phyloP scores from a whole-genome alignment of 495 filamentous ascomycete genomes.

The Annulohypoxylon moriforme region DNA sequence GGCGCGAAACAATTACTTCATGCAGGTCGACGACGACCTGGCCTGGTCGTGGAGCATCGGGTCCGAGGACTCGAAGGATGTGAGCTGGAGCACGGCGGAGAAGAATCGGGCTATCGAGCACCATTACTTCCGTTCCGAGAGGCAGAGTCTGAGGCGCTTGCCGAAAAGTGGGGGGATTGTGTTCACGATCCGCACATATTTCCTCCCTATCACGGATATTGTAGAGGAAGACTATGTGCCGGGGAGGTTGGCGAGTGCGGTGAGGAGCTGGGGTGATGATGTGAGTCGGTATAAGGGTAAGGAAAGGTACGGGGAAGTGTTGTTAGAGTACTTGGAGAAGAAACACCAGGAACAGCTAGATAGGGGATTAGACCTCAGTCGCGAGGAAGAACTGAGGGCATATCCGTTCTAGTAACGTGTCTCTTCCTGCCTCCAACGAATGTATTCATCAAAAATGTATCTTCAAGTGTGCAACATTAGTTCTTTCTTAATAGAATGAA shows the following conservation, averaged over 20 bases:
- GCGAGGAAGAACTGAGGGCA: constrained; percentile 67
- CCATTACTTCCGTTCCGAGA: constrained; percentile 83
- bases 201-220: constrained; percentile 74
- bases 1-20: constrained; percentile 74
- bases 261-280: constrained; percentile 89
- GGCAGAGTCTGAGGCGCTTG: constrained; percentile 79
- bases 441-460: not conserved
- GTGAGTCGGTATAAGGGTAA: constrained; percentile 86
- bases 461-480: not conserved
- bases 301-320: constrained; percentile 79
- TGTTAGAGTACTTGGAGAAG: constrained; percentile 84
- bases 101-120: constrained; percentile 79
- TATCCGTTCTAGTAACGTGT: constrained; percentile 38
- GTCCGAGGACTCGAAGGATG: constrained; percentile 69
- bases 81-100: constrained; percentile 80
- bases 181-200: constrained; percentile 85
- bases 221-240: constrained; percentile 76
- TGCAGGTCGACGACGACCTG: constrained; percentile 79
- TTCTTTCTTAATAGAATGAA: no score
- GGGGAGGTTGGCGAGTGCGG: constrained; percentile 74
- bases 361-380: constrained; percentile 69
- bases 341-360: constrained; percentile 82
- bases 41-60: constrained; percentile 82
- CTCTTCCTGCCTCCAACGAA: not conserved
- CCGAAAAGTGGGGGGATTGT: constrained; percentile 80